Evolutionary conservation across 257 asterid species (phyloP), one percentile per base, ranked within the genome.

Genomic region (Craterostigma plantagineum): DNA sequence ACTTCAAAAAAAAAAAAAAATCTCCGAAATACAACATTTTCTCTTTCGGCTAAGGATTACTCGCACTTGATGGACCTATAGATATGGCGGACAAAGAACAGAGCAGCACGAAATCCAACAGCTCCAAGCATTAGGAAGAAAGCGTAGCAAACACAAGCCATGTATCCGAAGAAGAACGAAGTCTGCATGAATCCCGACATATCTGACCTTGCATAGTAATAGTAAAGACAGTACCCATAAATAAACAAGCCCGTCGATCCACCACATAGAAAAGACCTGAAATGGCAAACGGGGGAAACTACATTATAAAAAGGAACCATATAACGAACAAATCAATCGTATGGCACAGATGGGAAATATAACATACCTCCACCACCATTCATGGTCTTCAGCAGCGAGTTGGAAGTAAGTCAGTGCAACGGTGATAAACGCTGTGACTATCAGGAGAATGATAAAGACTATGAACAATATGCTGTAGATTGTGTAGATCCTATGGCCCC

Each of bases 141-240:
- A 42, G 61, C 94, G 45, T 77, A 81, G 76, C 94, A 81, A 3
- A 81, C 55, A 30, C 75, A 69, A 11, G 92, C 91, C 94, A 81
- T 81, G 65, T 81, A 81, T 35, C 94, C 94, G 4, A 81, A 81
- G 81, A 84, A 84, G 61, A 79, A 84, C 0, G 96, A 79, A 17
- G 90, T 74, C 58, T 84, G 96, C 96, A 84, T 84, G 75, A 84
- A 84, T 42, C 95, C 95, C 0, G 93, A 73, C 96, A 84, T 84
- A 44, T 84, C 92, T 0, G 93, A 84, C 13, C 90, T 72, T 2
- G 92, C 93, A 45, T 74, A 65, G 51, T 74, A 84, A 75, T 84
- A 84, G 51, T 84, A 84, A 49, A 79, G 59, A 62, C 96, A 84
- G 64, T 84, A 80, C 36, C 77, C 78, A 11, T 80, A 84, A 45